Evolutionary conservation across 129 eudicot species (phyloP), one percentile per base, ranked within the genome.

Genomic region (Lonicera japonica): DNA sequence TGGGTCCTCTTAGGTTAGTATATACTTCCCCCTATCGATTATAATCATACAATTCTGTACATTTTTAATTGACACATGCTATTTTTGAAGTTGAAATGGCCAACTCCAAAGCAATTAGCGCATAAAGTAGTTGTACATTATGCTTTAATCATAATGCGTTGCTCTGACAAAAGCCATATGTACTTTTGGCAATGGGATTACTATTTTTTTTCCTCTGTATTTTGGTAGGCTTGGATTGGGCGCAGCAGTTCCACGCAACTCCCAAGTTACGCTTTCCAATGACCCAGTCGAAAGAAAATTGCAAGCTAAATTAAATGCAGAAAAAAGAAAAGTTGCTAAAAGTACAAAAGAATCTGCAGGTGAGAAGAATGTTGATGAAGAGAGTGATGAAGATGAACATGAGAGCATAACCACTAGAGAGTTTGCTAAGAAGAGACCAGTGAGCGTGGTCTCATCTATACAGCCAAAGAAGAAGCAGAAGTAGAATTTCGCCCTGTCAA

Each of bases 391-490:
- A n/a, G 95, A 88, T 8, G 89, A 81, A 58, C 17, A 60, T 23
- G 90, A 85, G 69, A 89, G 96, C 71, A 85, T 80, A 78, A 73
- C 95, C 22, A 73, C 95, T 21, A 73, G 79, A 73, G 75, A 87
- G 61, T 85, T 89, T 71, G 54, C 58, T 61, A 89, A 80, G 73
- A 85, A 73, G 79, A 83, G 83, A 67, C 70, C 81, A 25, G 60
- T 25, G 12, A 64, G 11, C 60, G 23, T 21, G 20, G 14, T 40
- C 38, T 69, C 80, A 62, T 21, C 40, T 72, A 34, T 70, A 47
- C 72, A 63, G 16, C 36, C 56, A 21, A 66, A 52, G 46, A n/a
- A n/a, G n/a, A n/a, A n/a, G n/a, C 70, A 51, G 17, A 78, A 64
- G 54, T 72, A 38, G 34, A 19, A 14, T 50, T 50, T 50, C 21